A percentile compares a stretch with the other conserved stretches of the same genome.
Evolutionary conservation across 495 filamentous ascomycete species (phyloP).

Genomic region (Neurospora discreta): DNA sequence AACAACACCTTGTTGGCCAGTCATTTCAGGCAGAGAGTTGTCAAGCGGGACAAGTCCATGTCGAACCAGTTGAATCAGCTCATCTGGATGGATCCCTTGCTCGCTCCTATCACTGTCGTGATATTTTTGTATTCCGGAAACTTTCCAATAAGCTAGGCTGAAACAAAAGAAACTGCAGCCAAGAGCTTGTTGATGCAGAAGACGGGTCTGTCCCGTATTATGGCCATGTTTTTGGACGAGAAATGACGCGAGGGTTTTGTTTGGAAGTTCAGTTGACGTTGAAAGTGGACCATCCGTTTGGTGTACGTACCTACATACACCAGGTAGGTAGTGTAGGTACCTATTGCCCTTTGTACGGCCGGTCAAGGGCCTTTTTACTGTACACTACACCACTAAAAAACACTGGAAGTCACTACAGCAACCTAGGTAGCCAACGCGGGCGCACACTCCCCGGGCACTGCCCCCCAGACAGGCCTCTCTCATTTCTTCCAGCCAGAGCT

Average conservation of each 20-base stretch:
- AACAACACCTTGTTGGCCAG: not conserved
- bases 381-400: too few species aligned
- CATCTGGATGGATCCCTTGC: not conserved
- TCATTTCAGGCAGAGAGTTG: not conserved
- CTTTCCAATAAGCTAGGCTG: not conserved
- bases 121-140: not conserved
- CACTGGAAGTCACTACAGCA: too few species aligned
- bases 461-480: too few species aligned
- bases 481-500: too few species aligned
- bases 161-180: not conserved
- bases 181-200: not conserved
- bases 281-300: not conserved
- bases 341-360: not conserved
- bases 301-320: too few species aligned
- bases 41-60: not conserved
- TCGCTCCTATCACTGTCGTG: not conserved
- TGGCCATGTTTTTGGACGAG: not conserved
- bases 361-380: not conserved
- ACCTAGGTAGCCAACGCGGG: too few species aligned
- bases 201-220: not conserved
- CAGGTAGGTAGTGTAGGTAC: too few species aligned
- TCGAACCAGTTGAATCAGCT: not conserved
- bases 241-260: not conserved
- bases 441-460: too few species aligned
- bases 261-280: not conserved